Percentiles rank a stretch among this genome's conserved stretches.
These are phyloP conservation scores for Brassica cretica DNA, from an alignment of 345 rosid genomes.

Conservation along the genomic window DNA sequence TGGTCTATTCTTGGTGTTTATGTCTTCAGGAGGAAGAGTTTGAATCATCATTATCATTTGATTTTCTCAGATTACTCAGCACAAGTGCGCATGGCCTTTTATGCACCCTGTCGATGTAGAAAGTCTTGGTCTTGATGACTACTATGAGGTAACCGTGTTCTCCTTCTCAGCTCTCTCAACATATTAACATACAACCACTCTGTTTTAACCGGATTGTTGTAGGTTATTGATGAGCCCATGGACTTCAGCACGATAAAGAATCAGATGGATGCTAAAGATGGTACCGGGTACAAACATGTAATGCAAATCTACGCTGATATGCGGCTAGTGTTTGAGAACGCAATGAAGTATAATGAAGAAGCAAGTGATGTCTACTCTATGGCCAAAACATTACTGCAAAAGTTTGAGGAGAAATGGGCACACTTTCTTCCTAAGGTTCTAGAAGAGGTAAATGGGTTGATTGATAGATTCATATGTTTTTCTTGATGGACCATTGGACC, in stretches of 20 bases:
- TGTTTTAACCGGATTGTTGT: conserved; percentile 9
- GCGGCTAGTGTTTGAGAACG: conserved; percentile 81
- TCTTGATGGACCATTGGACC: neutral
- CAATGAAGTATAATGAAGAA: conserved; percentile 91
- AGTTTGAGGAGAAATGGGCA: conserved; percentile 88
- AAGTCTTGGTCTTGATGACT: conserved; percentile 84
- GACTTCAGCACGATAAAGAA: conserved; percentile 83
- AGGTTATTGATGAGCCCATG: conserved; percentile 95
- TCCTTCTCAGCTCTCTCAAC: neutral
- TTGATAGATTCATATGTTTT: neutral
- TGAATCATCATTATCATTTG: neutral
- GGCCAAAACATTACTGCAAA: conserved; percentile 80
- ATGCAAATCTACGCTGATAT: conserved; percentile 79
- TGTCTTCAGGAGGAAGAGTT: neutral
- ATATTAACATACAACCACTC: neutral
- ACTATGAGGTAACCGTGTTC: conserved; percentile 58
- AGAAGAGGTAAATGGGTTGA: conserved; percentile 60
- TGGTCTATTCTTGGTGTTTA: neutral
- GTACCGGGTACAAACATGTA: conserved; percentile 76
- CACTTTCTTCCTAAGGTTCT: conserved; percentile 74
- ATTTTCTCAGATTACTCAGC: conserved; percentile 64
- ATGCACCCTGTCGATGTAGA: conserved; percentile 88
- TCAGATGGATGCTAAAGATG: conserved; percentile 87
- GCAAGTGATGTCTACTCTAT: conserved; percentile 65
- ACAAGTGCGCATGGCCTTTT: conserved; percentile 88